phyloP scores from a whole-genome alignment of 2,329 filamentous ascomycete genomes.

The Fusarium sp. region DNA sequence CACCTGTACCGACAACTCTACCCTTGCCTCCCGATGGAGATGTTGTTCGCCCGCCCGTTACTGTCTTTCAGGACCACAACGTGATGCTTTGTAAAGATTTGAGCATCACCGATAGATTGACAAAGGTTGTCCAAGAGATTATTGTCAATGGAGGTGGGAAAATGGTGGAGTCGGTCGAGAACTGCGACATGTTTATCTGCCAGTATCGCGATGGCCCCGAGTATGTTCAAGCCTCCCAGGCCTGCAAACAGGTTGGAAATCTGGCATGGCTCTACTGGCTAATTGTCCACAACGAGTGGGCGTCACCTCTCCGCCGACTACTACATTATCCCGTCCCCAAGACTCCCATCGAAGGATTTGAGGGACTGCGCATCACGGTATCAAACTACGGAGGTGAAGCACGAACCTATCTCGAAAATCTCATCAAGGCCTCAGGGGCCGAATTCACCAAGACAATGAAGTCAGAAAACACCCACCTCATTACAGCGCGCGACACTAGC shows the following conservation, averaged over 20 bases:
- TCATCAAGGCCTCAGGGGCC: slow-evolving; percentile 85
- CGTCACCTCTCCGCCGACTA: slow-evolving; percentile 82
- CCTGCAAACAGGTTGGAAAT: slow-evolving; percentile 88
- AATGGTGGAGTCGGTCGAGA: slow-evolving; percentile 73
- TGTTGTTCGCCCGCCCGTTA: slow-evolving; percentile 65
- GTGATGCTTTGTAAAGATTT: slow-evolving; percentile 84
- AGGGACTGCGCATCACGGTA: slow-evolving; percentile 82
- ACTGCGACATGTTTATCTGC: slow-evolving; percentile 87
- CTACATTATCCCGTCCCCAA: slow-evolving; percentile 90
- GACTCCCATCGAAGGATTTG: slow-evolving; percentile 83
- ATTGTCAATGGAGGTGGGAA: slow-evolving; percentile 79
- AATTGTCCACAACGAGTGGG: slow-evolving; percentile 90
- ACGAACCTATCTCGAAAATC: slow-evolving; percentile 90
- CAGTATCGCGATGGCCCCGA: slow-evolving; percentile 85
- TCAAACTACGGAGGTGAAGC: slow-evolving; percentile 98
- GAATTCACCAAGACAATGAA: slow-evolving; percentile 96
- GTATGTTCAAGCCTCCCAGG: slow-evolving; percentile 81
- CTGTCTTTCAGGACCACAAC: slow-evolving; percentile 82
- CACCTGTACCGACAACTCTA: slow-evolving; percentile 59
- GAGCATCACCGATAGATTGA: slow-evolving; percentile 74
- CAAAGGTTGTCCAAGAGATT: slow-evolving; percentile 76
- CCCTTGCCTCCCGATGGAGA: slow-evolving; percentile 59
- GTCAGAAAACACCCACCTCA: slow-evolving; percentile 93
- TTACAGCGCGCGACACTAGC: slow-evolving; percentile 88
- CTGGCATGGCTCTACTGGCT: slow-evolving; percentile 94